Percentiles rank a stretch among this genome's conserved stretches.
phyloP scores from a whole-genome alignment of 345 rosid species.

The Syzygium grande region DNA sequence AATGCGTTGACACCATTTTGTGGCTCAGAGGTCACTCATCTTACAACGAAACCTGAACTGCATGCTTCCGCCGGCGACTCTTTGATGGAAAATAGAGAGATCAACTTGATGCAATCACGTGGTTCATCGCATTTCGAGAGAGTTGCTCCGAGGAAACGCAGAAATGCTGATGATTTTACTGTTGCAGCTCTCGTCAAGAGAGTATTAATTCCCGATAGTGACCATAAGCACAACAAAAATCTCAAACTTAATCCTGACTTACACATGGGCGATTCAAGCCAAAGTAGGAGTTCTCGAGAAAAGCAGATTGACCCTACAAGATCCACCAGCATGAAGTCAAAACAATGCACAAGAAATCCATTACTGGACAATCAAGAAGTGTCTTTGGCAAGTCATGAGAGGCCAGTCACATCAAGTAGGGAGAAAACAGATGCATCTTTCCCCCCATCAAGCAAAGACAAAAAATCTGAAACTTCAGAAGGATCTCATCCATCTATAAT shows the following conservation, averaged over 20 bases:
- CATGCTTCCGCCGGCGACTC: neutral
- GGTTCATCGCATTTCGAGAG: neutral
- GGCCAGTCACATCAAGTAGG: conserved; percentile 6
- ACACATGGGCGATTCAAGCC: neutral
- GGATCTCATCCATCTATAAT: conserved; percentile 18
- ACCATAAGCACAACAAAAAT: neutral
- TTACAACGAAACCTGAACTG: neutral
- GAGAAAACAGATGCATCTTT: conserved; percentile 14
- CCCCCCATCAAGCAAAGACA: conserved; percentile 10
- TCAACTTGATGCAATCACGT: neutral
- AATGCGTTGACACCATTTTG: neutral
- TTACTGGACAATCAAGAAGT: conserved; percentile 1
- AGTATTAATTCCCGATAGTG: neutral
- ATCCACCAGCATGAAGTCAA: neutral
- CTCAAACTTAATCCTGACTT: neutral
- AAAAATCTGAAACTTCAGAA: conserved; percentile 13
- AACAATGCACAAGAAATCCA: neutral
- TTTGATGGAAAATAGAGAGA: neutral
- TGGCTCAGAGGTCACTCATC: neutral
- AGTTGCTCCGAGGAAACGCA: neutral
- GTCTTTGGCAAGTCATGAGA: conserved; percentile 8
- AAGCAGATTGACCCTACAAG: neutral
- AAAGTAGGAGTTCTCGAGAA: neutral
- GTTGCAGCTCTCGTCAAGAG: neutral
- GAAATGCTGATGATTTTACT: neutral